Conservation (phyloP, 768 basidiomycete species). For the Cystofilobasidium macerans region DNA sequence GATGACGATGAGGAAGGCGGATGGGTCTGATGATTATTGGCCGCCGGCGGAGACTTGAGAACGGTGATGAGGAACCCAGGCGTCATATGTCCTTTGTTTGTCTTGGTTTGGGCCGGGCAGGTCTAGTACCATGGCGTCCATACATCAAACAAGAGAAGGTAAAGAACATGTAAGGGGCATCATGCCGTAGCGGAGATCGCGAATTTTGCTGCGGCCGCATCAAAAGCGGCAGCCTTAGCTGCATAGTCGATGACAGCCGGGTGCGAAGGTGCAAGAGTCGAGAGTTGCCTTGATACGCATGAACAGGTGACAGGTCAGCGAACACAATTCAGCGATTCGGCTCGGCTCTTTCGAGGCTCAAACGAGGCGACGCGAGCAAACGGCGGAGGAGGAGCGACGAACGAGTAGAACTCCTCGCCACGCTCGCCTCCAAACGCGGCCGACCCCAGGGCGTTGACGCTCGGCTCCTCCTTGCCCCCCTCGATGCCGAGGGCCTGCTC, state of each 20-base stretch:
- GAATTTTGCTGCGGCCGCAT: constrained; percentile 51
- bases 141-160: background rate
- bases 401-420: constrained; percentile 21
- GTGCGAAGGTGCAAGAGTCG: constrained; percentile 52
- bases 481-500: constrained; percentile 31
- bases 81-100: no score
- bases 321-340: no score
- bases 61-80: no score
- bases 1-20: background rate
- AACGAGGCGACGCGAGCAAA: no score
- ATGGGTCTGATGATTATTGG: background rate
- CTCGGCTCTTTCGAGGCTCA: no score
- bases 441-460: constrained; percentile 32
- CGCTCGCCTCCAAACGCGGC: constrained; percentile 24
- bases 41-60: no score
- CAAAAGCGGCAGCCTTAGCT: constrained; percentile 55
- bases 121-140: no score
- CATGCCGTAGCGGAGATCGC: constrained; percentile 43
- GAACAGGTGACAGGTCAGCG: no score
- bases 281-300: constrained; percentile 41
- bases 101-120: no score
- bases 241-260: constrained; percentile 57
- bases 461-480: constrained; percentile 35
- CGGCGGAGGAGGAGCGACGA: constrained; percentile 28
- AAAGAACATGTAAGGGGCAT: background rate